Conservation (phyloP, 2,329 filamentous ascomycete genomes). For the Microsporum audouinii region DNA sequence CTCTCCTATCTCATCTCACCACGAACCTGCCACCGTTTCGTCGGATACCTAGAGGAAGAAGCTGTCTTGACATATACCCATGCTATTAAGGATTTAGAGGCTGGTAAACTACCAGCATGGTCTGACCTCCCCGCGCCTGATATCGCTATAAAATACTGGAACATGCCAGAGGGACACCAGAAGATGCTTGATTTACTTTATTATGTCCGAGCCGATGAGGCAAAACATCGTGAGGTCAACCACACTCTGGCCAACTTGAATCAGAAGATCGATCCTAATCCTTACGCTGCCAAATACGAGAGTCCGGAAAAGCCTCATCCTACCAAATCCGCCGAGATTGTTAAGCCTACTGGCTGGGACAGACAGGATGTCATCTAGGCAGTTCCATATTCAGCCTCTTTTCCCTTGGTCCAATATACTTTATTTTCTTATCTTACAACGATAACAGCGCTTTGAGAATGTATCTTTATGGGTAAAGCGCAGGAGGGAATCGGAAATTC, state of each 20-base stretch:
- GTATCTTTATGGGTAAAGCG: neutral
- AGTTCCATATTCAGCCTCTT: neutral
- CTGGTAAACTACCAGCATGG: constrained; percentile 76
- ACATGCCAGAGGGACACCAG: constrained; percentile 72
- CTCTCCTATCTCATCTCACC: constrained; percentile 77
- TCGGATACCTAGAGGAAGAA: constrained; percentile 94
- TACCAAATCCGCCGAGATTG: constrained; percentile 53
- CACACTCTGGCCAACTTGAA: constrained; percentile 85
- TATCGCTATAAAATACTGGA: constrained; percentile 85
- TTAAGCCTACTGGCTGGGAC: constrained; percentile 67
- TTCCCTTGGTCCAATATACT: too few species aligned
- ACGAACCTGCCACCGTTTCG: constrained; percentile 83
- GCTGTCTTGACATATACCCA: constrained; percentile 91
- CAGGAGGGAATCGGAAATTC: neutral
- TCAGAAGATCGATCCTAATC: constrained; percentile 79
- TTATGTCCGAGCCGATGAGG: constrained; percentile 84
- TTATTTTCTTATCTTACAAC: neutral
- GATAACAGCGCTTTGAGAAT: neutral
- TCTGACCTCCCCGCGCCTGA: constrained; percentile 66
- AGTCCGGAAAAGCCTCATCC: constrained; percentile 56
- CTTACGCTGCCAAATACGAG: constrained; percentile 76
- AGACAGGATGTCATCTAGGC: constrained; percentile 59
- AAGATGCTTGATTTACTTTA: constrained; percentile 78
- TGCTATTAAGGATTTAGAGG: constrained; percentile 75
- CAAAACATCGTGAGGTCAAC: constrained; percentile 86